A percentile compares a stretch with the other conserved stretches of the same genome.
phyloP scores from a whole-genome alignment of 2,329 filamentous ascomycete genomes.

The Metarhizium anisopliae region DNA sequence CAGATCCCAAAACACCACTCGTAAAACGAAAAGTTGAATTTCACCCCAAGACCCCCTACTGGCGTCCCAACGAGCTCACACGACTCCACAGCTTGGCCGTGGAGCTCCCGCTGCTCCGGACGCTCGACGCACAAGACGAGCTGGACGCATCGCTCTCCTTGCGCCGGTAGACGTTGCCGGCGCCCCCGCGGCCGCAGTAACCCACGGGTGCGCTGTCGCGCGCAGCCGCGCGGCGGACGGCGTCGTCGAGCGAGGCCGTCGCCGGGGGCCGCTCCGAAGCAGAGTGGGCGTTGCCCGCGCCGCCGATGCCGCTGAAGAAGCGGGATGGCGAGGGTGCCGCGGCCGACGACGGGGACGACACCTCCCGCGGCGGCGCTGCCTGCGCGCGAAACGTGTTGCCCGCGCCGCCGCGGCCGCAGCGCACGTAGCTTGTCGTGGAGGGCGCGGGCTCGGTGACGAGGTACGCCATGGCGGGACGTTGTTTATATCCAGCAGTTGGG shows the following conservation, averaged over 20 bases:
- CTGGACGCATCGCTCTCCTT: slow-evolving; percentile 23
- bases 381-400: slow-evolving; percentile 46
- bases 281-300: slow-evolving; percentile 53
- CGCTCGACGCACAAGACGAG: slow-evolving; percentile 21
- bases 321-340: slow-evolving; percentile 27
- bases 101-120: slow-evolving; percentile 27
- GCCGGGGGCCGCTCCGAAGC: slow-evolving; percentile 31
- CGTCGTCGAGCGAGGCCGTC: slow-evolving; percentile 38
- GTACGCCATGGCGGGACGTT: slow-evolving; percentile 16
- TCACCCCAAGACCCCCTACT: slow-evolving; percentile 8
- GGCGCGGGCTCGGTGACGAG: slow-evolving; percentile 23
- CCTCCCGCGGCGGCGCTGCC: slow-evolving; percentile 31
- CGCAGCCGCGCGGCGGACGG: slow-evolving; percentile 33
- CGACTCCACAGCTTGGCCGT: slow-evolving; percentile 25
- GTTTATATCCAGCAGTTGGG: neutral
- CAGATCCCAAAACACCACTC: neutral
- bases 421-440: slow-evolving; percentile 27
- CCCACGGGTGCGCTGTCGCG: slow-evolving; percentile 38
- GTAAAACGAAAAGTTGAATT: neutral
- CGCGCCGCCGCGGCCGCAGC: slow-evolving; percentile 46
- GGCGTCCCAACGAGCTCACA: slow-evolving; percentile 23
- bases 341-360: slow-evolving; percentile 22
- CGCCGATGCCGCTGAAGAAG: slow-evolving; percentile 59
- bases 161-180: slow-evolving; percentile 54
- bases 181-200: slow-evolving; percentile 58